Percentiles rank a stretch among this genome's conserved stretches.
Evolutionary conservation across 2,329 filamentous ascomycete species (phyloP).

Genomic region (Ascochyta koolunga): DNA sequence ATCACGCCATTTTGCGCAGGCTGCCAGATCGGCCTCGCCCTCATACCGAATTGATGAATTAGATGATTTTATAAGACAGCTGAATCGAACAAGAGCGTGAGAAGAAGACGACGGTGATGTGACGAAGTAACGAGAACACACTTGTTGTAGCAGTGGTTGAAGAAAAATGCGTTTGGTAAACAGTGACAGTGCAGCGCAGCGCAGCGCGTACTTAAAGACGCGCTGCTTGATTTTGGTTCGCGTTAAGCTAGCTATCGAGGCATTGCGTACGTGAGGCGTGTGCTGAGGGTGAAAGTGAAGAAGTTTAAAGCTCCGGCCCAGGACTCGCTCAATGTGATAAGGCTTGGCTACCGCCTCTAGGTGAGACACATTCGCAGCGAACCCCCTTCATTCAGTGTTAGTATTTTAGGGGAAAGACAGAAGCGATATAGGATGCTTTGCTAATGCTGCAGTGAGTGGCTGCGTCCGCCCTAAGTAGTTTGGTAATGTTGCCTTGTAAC

Average conservation of each 20-base stretch:
- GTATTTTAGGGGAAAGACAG: no score
- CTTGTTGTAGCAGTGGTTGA: not conserved
- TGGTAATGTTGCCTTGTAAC: no score
- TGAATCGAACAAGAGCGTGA: not conserved
- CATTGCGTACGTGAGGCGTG: slow-evolving; percentile 1
- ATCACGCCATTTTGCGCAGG: not conserved
- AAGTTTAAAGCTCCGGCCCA: not conserved
- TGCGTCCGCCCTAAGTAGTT: no score
- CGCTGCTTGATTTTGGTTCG: not conserved
- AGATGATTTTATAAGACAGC: not conserved
- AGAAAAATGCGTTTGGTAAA: no score
- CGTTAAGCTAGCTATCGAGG: not conserved
- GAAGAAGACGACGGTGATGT: no score
- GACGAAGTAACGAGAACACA: no score
- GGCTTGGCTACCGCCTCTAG: no score
- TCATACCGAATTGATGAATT: not conserved
- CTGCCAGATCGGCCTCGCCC: not conserved
- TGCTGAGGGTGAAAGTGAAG: slow-evolving; percentile 8
- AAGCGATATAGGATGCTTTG: no score
- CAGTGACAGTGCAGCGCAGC: not conserved
- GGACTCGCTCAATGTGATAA: no score
- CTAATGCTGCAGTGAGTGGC: no score
- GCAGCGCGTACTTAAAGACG: not conserved
- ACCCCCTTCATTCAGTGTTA: no score
- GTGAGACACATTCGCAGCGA: no score